Evolutionary conservation across 148 eudicot species (phyloP).

Genomic region (Rhododendron vialii): DNA sequence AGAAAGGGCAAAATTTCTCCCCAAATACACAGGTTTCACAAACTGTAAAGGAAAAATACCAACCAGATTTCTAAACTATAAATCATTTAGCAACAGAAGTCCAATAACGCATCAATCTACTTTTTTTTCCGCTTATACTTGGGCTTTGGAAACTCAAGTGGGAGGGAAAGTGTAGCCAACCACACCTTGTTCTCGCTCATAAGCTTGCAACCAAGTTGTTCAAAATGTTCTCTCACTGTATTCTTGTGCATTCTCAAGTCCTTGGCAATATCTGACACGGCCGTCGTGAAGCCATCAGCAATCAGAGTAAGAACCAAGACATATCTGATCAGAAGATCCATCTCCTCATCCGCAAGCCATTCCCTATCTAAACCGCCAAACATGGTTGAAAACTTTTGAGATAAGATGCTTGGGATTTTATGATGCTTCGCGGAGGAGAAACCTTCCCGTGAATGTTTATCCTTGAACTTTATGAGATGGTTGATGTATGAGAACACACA

Average conservation of each 20-base stretch:
- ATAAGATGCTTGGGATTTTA: conserved; percentile 55
- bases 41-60: neutral
- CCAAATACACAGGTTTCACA: neutral
- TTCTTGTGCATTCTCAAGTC: conserved; percentile 56
- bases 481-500: conserved; percentile 64
- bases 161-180: conserved; percentile 62
- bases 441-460: conserved; percentile 44
- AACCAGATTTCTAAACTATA: neutral
- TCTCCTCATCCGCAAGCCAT: conserved; percentile 59
- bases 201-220: conserved; percentile 71
- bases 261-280: conserved; percentile 62
- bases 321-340: conserved; percentile 55
- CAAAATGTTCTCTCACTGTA: conserved; percentile 40
- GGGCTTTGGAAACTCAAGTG: conserved; percentile 40
- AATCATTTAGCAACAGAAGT: neutral
- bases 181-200: conserved; percentile 18
- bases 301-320: conserved; percentile 65
- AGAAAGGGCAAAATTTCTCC: neutral
- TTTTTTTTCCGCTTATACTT: conserved; percentile 45
- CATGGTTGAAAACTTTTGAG: conserved; percentile 55
- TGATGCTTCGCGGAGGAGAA: conserved; percentile 45
- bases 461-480: conserved; percentile 78
- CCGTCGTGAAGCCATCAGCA: conserved; percentile 58
- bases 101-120: conserved; percentile 12
- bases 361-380: conserved; percentile 38